Percentiles rank a stretch among this genome's conserved stretches.
phyloP scores from a whole-genome alignment of 2,329 filamentous ascomycete genomes.

The Xylaria arbuscula region DNA sequence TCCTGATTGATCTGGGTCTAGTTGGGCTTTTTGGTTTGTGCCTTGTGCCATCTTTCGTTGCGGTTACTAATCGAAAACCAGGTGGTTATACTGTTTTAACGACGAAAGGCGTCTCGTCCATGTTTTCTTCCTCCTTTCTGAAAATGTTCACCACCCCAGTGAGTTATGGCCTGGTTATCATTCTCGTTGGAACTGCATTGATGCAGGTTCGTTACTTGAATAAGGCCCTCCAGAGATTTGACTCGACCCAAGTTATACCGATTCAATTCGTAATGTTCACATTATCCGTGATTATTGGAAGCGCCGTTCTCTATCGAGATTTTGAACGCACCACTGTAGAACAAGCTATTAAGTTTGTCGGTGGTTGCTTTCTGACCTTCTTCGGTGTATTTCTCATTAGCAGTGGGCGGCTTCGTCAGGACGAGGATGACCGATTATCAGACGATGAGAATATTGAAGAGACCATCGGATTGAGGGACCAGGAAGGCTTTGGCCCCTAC shows the following conservation, averaged over 20 bases:
- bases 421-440: conserved; percentile 68
- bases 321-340: conserved; percentile 83
- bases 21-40: conserved; percentile 86
- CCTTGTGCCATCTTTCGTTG: neutral
- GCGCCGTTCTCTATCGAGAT: conserved; percentile 91
- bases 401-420: conserved; percentile 74
- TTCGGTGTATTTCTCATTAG: conserved; percentile 98
- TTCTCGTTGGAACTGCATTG: conserved; percentile 85
- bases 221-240: conserved; percentile 85
- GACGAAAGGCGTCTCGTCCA: conserved; percentile 95
- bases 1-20: conserved; percentile 91
- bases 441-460: conserved; percentile 71
- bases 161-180: conserved; percentile 83
- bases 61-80: conserved; percentile 50
- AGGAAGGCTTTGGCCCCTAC: conserved; percentile 54
- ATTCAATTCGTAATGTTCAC: conserved; percentile 98
- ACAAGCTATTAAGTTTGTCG: conserved; percentile 85
- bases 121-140: conserved; percentile 91
- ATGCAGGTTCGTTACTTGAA: conserved; percentile 99
- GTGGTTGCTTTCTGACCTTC: conserved; percentile 92
- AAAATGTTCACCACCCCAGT: conserved; percentile 91
- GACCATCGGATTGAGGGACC: conserved; percentile 67
- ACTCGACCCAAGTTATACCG: conserved; percentile 97
- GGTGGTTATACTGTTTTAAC: conserved; percentile 96
- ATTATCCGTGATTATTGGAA: conserved; percentile 92